phyloP scores from a whole-genome alignment of 306 rosid species.

The Glycine tomentella region DNA sequence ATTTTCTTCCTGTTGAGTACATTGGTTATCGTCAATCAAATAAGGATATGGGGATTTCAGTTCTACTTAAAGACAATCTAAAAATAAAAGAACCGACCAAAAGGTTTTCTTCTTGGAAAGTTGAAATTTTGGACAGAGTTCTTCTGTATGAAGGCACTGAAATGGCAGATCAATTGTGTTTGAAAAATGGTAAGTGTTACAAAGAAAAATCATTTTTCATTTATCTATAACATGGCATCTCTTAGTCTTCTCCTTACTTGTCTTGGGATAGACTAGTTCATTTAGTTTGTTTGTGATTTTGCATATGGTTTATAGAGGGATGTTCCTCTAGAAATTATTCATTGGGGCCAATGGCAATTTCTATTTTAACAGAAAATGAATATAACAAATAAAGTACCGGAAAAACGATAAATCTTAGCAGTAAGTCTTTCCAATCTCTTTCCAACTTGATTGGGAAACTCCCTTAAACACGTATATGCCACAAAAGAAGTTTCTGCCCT shows the following conservation, averaged over 20 bases:
- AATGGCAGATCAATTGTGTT: slow-evolving; percentile 82
- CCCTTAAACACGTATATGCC: background rate
- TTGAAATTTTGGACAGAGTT: slow-evolving; percentile 89
- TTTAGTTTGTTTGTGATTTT: slow-evolving; percentile 32
- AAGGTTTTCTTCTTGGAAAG: slow-evolving; percentile 71
- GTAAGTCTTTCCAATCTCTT: slow-evolving; percentile 3
- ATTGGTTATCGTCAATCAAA: slow-evolving; percentile 65
- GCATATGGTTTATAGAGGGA: slow-evolving; percentile 28
- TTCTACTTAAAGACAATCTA: slow-evolving; percentile 56
- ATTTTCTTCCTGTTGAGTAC: slow-evolving; percentile 70
- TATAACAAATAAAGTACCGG: slow-evolving; percentile 22
- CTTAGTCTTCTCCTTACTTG: slow-evolving; percentile 1
- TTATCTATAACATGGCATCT: background rate
- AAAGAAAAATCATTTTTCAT: slow-evolving; percentile 2
- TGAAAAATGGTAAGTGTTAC: slow-evolving; percentile 81
- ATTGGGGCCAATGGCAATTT: background rate
- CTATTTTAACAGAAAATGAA: slow-evolving; percentile 23
- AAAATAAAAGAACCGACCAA: slow-evolving; percentile 55
- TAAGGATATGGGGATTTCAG: slow-evolving; percentile 49
- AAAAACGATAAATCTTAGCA: background rate
- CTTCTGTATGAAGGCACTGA: slow-evolving; percentile 80
- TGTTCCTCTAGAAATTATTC: background rate
- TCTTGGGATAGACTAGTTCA: slow-evolving; percentile 34
- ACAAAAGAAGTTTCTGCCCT: slow-evolving; percentile 5
- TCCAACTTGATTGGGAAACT: slow-evolving; percentile 25